Conservation (phyloP, 2,329 filamentous ascomycete species). For the Talaromyces rugulosus region DNA sequence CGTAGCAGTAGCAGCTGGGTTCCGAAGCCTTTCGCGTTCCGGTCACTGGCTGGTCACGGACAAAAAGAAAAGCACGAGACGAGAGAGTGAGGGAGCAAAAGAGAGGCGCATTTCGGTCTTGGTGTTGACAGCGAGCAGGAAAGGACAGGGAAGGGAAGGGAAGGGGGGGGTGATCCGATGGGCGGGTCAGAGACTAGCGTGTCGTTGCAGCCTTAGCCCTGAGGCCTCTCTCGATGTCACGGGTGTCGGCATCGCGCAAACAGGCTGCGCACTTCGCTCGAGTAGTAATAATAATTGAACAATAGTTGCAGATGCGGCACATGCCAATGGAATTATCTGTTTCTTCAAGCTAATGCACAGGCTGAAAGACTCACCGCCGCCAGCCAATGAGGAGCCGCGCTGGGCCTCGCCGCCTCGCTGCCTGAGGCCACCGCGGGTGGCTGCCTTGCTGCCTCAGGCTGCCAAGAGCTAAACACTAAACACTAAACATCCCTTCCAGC, state of each 20-base stretch:
- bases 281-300: not conserved
- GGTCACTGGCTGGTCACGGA: not conserved
- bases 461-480: too few relatives aligned
- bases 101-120: not conserved
- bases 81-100: not conserved
- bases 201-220: not conserved
- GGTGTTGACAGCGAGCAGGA: not conserved
- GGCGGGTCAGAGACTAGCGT: not conserved
- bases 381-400: not conserved
- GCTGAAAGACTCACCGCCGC: not conserved
- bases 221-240: too few relatives aligned
- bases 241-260: not conserved
- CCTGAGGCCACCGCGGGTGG: not conserved
- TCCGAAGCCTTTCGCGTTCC: not conserved
- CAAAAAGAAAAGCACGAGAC: not conserved
- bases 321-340: not conserved
- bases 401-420: too few relatives aligned
- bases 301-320: not conserved
- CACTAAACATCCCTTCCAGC: not conserved
- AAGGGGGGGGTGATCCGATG: not conserved
- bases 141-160: not conserved
- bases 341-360: not conserved
- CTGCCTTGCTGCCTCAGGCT: not conserved
- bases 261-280: too few relatives aligned
- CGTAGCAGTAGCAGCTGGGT: not conserved